Percentiles rank a stretch among this genome's conserved stretches.
Conservation (phyloP, 768 basidiomycete genomes). For the Tremella fuciformis region DNA sequence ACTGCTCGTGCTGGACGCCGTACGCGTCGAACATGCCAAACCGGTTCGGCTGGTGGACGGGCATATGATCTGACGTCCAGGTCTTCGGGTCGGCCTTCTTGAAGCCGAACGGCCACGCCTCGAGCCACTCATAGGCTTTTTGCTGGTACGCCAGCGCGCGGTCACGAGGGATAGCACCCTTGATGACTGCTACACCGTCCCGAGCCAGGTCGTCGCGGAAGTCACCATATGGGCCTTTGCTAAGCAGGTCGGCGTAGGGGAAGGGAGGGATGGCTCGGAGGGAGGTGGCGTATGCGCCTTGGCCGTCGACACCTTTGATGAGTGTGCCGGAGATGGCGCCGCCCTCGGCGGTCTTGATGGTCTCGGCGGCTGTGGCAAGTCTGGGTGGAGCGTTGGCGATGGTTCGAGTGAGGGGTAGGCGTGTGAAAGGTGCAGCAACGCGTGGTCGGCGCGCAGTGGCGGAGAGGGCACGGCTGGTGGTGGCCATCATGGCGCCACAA, state of each 20-base stretch:
- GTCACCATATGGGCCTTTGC: conserved; percentile 19
- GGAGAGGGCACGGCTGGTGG: too few species aligned
- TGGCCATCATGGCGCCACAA: too few species aligned
- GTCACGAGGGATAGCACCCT: conserved; percentile 30
- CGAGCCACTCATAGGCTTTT: conserved; percentile 42
- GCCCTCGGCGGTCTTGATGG: background rate
- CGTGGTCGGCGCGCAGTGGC: background rate
- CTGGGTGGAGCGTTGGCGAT: background rate
- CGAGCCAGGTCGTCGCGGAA: conserved; percentile 28
- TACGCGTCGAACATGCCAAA: conserved; percentile 40
- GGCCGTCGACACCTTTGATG: background rate
- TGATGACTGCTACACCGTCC: conserved; percentile 21
- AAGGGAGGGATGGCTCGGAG: conserved; percentile 23
- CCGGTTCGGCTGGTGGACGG: conserved; percentile 17
- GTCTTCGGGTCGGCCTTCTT: conserved; percentile 43
- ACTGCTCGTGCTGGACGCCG: conserved; percentile 29
- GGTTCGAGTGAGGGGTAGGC: background rate
- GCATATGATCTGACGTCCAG: conserved; percentile 40
- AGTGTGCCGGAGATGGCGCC: background rate
- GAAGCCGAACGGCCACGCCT: conserved; percentile 43
- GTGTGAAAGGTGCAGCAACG: background rate
- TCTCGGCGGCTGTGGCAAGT: background rate
- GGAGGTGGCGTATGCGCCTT: conserved; percentile 8
- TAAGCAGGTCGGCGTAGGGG: conserved; percentile 16
- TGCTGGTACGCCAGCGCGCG: conserved; percentile 32